Evolutionary conservation across 495 filamentous ascomycete genomes (phyloP).

Genomic region (Tuber microsphaerosporum): DNA sequence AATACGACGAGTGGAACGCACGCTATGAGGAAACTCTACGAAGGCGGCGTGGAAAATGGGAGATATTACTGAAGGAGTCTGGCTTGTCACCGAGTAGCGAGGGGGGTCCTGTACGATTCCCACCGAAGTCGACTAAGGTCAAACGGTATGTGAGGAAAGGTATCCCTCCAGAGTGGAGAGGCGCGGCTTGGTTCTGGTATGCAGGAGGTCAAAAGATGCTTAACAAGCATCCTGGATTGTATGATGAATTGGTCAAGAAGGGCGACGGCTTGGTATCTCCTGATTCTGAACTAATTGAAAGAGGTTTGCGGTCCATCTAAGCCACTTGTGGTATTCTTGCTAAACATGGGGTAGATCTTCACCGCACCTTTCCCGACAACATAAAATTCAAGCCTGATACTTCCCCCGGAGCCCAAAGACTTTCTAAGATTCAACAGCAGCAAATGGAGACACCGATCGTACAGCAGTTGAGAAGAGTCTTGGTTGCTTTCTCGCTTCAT

Average conservation of each 20-base stretch:
- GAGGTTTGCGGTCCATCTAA: slow-evolving; percentile 41
- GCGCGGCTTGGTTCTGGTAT: slow-evolving; percentile 95
- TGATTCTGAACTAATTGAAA: slow-evolving; percentile 86
- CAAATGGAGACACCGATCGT: slow-evolving; percentile 69
- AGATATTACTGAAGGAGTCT: slow-evolving; percentile 64
- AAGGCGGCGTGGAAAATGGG: slow-evolving; percentile 73
- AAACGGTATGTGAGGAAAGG: slow-evolving; percentile 90
- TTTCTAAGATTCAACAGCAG: slow-evolving; percentile 37
- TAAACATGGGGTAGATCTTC: slow-evolving; percentile 55
- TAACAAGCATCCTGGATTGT: slow-evolving; percentile 64
- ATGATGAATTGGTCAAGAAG: slow-evolving; percentile 58
- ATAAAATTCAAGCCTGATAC: slow-evolving; percentile 75
- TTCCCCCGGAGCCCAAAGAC: slow-evolving; percentile 29
- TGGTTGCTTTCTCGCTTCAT: slow-evolving; percentile 82
- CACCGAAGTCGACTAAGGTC: slow-evolving; percentile 67
- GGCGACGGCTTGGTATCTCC: slow-evolving; percentile 58
- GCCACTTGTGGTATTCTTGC: neutral
- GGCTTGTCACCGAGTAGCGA: slow-evolving; percentile 58
- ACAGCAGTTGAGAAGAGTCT: slow-evolving; percentile 68
- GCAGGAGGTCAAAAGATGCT: slow-evolving; percentile 78
- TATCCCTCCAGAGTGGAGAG: slow-evolving; percentile 87
- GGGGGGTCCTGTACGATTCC: slow-evolving; percentile 61
- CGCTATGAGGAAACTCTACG: slow-evolving; percentile 62
- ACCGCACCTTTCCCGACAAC: slow-evolving; percentile 95
- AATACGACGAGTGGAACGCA: slow-evolving; percentile 77